Evolutionary conservation across 2,329 filamentous ascomycete species (phyloP).

Genomic region (Beauveria sp.): DNA sequence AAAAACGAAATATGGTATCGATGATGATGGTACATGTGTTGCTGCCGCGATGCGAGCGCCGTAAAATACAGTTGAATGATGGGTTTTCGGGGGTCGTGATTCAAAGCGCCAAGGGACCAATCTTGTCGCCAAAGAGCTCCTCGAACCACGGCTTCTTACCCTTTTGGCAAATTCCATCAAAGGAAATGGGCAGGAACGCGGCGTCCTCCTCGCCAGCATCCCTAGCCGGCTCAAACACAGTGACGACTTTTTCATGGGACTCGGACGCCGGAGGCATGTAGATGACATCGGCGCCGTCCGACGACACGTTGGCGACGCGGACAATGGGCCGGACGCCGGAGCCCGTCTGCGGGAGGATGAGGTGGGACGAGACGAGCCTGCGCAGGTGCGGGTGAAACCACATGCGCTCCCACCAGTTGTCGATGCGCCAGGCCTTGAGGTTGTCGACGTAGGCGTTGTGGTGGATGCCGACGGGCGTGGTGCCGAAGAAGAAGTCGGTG

Average conservation of each 20-base stretch:
- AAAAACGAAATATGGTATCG: background rate
- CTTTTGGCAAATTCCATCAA: conserved; percentile 28
- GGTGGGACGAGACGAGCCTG: conserved; percentile 21
- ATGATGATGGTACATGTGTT: background rate
- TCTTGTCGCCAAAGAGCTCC: conserved; percentile 25
- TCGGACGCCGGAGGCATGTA: conserved; percentile 18
- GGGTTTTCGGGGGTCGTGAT: background rate
- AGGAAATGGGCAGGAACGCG: conserved; percentile 20
- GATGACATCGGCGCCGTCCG: conserved; percentile 9
- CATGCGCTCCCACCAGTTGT: conserved; percentile 28
- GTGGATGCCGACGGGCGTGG: conserved; percentile 28
- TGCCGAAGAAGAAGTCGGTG: conserved; percentile 30
- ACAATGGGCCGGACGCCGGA: conserved; percentile 16
- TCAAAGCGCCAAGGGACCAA: conserved; percentile 21
- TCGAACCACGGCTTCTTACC: conserved; percentile 24
- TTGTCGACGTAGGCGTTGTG: conserved; percentile 28
- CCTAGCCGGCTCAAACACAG: conserved; percentile 12
- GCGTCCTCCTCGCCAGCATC: background rate
- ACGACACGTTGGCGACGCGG: conserved; percentile 6
- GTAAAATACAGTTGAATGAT: background rate
- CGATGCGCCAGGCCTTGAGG: conserved; percentile 24
- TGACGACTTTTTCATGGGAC: conserved; percentile 5
- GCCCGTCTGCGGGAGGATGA: conserved; percentile 14
- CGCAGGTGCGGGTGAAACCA: conserved; percentile 28
- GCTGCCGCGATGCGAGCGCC: background rate